phyloP scores from a whole-genome alignment of 2,329 filamentous ascomycete species.

The Xylaria polymorpha region DNA sequence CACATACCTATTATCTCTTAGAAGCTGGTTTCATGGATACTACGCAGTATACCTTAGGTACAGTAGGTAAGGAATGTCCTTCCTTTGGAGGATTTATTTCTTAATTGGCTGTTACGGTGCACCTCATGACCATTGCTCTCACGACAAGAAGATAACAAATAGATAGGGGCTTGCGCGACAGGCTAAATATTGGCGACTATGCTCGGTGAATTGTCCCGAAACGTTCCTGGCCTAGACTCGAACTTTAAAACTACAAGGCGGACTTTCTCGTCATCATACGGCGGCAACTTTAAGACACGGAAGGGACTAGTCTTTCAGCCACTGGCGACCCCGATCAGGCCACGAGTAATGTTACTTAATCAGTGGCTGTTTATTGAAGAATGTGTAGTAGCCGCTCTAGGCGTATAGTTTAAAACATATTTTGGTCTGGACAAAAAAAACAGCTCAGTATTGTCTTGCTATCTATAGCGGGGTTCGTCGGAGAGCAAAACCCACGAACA shows the following conservation, averaged over 20 bases:
- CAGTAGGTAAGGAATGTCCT: neutral
- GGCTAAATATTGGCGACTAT: constrained; percentile 7
- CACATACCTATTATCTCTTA: neutral
- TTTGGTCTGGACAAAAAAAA: neutral
- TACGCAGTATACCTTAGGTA: neutral
- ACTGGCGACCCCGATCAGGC: constrained; percentile 18
- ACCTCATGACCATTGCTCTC: neutral
- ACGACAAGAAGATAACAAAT: neutral
- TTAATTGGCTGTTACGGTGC: neutral
- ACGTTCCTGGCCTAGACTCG: constrained; percentile 2
- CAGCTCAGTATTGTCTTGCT: constrained; percentile 4
- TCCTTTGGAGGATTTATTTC: neutral
- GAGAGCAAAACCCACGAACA: constrained; percentile 10
- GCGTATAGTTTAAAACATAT: constrained; percentile 8
- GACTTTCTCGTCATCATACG: constrained; percentile 9
- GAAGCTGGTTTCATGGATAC: neutral
- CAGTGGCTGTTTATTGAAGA: constrained; percentile 1
- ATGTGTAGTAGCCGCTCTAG: neutral
- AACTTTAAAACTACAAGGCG: constrained; percentile 10
- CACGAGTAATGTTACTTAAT: constrained; percentile 4
- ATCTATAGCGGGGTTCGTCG: constrained; percentile 9
- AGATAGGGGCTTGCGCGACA: neutral
- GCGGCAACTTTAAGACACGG: constrained; percentile 25
- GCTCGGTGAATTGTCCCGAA: constrained; percentile 20
- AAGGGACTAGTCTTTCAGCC: constrained; percentile 19